Base-by-base conservation (phyloP, 192 early-diverging fungal genomes). In the Jimgerdemannia lactiflua region DNA sequence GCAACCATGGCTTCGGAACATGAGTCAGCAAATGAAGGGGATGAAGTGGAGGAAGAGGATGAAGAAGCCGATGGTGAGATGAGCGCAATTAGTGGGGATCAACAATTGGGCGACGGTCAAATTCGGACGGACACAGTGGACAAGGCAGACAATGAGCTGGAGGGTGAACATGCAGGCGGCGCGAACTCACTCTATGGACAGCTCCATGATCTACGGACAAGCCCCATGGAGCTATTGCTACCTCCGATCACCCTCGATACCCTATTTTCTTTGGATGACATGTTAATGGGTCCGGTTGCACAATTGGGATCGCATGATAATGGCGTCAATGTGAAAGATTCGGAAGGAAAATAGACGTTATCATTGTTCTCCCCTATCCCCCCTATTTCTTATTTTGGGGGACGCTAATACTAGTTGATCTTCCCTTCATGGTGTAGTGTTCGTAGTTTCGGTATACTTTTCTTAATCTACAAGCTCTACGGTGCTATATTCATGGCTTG, bases 1-100 rank as follows among this genome's bases (percentile, higher is more conserved):
- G 71, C 71, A 20, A 82, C 80, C 3, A 64, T 77, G 19, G 75
- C 74, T 39, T 59, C 76, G 39, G 49, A 74, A 6, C 75, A 77
- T 19, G 75, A 75, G 66, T 69, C 75, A 20, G 59, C 42, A 43
- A 72, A 80, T 63, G 71, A 71, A 66, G 69, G 63, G 7, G 78
- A 80, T 14, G 41, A 20, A 11, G 49, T 17, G 11, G 72, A 63
- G 0, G 71, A 9, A 9, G 64, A 73, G 11, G 39, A 10, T 64
- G 64, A 65, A 29, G 41, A 20, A 11, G 49, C 11, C 8, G 72
- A 63, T 14, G 71, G 4, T 17, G 64, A 73, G 11, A 43, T 4
- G n/a, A 39, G 40, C 14, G 6, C 49, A 59, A 14, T 10, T 59
- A 14, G 49, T 14, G 49, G 6, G 49, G 49, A 59, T 10, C 6